These are phyloP conservation scores for Pyrenochaeta sp. DNA, from an alignment of 2,329 filamentous ascomycete genomes.

Conservation along the genomic window DNA sequence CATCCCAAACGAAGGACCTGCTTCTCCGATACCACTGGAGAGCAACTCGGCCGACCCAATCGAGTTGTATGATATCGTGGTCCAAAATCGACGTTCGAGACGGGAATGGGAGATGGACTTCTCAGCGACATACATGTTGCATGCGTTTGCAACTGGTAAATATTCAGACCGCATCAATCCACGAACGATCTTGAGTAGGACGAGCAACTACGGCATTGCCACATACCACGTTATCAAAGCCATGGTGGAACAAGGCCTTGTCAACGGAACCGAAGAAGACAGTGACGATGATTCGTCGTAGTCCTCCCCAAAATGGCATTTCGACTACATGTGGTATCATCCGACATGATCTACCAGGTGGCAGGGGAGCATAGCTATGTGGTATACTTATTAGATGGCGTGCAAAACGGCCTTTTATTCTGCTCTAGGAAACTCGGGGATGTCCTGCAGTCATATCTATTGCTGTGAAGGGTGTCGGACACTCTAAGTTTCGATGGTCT, in stretches of 20 bases:
- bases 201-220: slow-evolving; percentile 25
- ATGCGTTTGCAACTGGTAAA: slow-evolving; percentile 15
- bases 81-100: slow-evolving; percentile 9
- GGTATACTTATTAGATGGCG: too few species aligned
- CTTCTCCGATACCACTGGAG: slow-evolving; percentile 7
- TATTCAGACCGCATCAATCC: slow-evolving; percentile 17
- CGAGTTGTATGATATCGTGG: slow-evolving; percentile 14
- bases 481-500: too few species aligned
- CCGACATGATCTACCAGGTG: too few species aligned
- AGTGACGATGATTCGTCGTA: not conserved
- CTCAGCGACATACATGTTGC: slow-evolving; percentile 20
- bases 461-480: too few species aligned
- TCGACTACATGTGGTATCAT: too few species aligned
- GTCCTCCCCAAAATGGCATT: too few species aligned
- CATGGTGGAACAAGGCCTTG: slow-evolving; percentile 21
- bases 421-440: too few species aligned
- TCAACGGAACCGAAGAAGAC: slow-evolving; percentile 13
- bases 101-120: slow-evolving; percentile 28
- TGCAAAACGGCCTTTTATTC: too few species aligned
- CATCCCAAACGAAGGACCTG: slow-evolving; percentile 2
- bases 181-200: slow-evolving; percentile 17
- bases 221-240: slow-evolving; percentile 20
- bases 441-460: too few species aligned
- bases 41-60: slow-evolving; percentile 11
- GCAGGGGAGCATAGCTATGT: too few species aligned